These are phyloP conservation scores for Mycena sp. DNA, from an alignment of 1,284 basidiomycete genomes.

Conservation along the genomic window DNA sequence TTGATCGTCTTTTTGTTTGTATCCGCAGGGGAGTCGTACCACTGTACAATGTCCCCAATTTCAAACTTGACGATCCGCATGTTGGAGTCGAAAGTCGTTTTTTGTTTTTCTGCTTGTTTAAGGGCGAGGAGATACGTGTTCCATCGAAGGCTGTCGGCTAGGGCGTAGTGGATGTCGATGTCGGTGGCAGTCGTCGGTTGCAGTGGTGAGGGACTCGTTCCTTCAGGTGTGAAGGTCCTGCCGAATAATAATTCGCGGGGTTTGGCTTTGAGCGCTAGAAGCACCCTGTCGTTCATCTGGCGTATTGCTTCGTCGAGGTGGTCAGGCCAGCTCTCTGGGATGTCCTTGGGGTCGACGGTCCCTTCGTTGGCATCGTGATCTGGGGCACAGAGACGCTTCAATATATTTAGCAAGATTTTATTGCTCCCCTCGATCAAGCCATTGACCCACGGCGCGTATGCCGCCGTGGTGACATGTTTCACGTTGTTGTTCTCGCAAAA, in stretches of 20 bases:
- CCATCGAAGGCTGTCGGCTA: constrained; percentile 6
- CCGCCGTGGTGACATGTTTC: constrained; percentile 36
- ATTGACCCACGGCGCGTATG: constrained; percentile 48
- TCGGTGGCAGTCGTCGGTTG: neutral
- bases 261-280: neutral
- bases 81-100: constrained; percentile 1
- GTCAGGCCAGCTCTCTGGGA: constrained; percentile 41
- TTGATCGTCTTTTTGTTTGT: neutral
- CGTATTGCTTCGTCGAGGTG: constrained; percentile 41
- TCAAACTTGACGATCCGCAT: constrained; percentile 1
- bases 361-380: constrained; percentile 41
- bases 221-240: constrained; percentile 2
- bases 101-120: neutral
- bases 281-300: constrained; percentile 3
- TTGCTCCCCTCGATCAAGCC: constrained; percentile 19
- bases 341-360: constrained; percentile 14
- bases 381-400: constrained; percentile 42
- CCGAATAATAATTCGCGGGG: constrained; percentile 17
- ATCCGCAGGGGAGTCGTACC: constrained; percentile 18
- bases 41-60: constrained; percentile 16
- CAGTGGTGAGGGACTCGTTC: neutral
- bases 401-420: neutral
- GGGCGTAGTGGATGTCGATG: neutral
- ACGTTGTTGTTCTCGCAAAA: constrained; percentile 38
- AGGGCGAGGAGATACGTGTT: constrained; percentile 1